Evolutionary conservation across 202 grass and related monocot genomes (phyloP).

Genomic region (Bolboschoenoplectus hybrid): DNA sequence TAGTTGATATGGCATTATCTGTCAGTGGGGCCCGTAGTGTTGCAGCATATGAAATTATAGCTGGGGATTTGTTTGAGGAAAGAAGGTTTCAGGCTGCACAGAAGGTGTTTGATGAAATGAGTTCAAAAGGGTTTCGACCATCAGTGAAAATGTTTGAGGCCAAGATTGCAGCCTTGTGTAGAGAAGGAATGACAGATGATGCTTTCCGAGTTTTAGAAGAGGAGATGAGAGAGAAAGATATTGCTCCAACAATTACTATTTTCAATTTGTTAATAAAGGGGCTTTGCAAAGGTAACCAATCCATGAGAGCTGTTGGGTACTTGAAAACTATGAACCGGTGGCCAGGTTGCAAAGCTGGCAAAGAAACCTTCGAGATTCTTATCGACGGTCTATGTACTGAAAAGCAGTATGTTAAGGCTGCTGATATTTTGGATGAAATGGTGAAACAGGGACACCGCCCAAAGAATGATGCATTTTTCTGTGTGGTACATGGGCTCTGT

Average conservation of each 20-base stretch:
- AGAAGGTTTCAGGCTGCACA: conserved; percentile 50
- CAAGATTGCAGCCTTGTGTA: conserved; percentile 65
- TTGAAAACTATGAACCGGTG: conserved; percentile 67
- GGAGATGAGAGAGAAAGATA: conserved; percentile 61
- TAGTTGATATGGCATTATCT: conserved; percentile 57
- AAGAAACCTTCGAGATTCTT: conserved; percentile 74
- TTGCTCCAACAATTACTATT: conserved; percentile 52
- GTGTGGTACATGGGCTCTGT: conserved; percentile 70
- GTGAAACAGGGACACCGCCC: conserved; percentile 59
- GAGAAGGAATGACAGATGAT: conserved; percentile 52
- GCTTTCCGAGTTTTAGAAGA: conserved; percentile 56
- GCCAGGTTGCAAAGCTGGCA: conserved; percentile 57
- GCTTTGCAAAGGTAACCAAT: conserved; percentile 59
- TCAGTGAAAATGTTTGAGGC: conserved; percentile 54
- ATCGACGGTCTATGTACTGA: conserved; percentile 60
- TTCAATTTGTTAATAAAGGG: conserved; percentile 83
- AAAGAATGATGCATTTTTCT: conserved; percentile 45
- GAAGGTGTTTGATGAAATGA: conserved; percentile 73
- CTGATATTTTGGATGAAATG: conserved; percentile 69
- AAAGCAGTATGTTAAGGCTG: conserved; percentile 50
- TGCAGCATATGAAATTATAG: conserved; percentile 56
- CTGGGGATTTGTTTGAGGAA: conserved; percentile 55
- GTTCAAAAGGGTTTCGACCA: conserved; percentile 61
- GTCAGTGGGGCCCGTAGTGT: conserved; percentile 57
- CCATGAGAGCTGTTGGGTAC: conserved; percentile 58